These are phyloP conservation scores for Limnanthes douglasii DNA, from an alignment of 345 rosid genomes.

Conservation along the genomic window DNA sequence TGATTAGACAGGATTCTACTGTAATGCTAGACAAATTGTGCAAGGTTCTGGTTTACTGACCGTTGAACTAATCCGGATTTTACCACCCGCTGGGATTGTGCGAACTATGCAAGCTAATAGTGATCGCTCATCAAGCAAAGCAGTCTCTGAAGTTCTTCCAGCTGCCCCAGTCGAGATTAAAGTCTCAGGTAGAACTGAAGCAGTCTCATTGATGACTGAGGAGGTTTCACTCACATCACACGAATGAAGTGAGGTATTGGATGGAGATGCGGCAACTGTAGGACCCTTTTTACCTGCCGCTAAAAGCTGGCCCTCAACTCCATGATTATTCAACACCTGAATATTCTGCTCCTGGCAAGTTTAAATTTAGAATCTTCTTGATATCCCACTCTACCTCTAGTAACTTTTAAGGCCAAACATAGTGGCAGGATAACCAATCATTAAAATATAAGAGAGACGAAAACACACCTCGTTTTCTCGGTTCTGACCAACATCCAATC, in stretches of 20 bases:
- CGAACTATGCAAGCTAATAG: constrained; percentile 86
- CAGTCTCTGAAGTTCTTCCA: constrained; percentile 32
- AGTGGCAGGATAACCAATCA: not conserved
- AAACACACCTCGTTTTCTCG: constrained; percentile 42
- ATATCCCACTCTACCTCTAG: constrained; percentile 1
- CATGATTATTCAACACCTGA: constrained; percentile 18
- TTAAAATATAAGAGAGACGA: constrained; percentile 5
- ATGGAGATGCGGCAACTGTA: constrained; percentile 19
- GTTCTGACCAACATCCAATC: constrained; percentile 28
- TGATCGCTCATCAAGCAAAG: constrained; percentile 74
- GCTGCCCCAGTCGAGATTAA: constrained; percentile 19
- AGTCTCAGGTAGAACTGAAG: constrained; percentile 22
- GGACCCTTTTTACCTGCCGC: constrained; percentile 34
- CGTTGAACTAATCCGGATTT: constrained; percentile 77
- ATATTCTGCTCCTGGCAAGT: constrained; percentile 33
- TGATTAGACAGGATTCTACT: constrained; percentile 1
- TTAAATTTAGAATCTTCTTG: constrained; percentile 8
- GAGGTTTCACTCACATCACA: constrained; percentile 16
- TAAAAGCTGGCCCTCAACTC: constrained; percentile 27
- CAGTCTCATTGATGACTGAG: constrained; percentile 13
- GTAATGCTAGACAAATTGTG: not conserved
- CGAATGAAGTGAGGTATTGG: constrained; percentile 20
- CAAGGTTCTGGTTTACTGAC: constrained; percentile 14
- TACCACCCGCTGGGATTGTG: constrained; percentile 91
- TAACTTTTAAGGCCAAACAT: constrained; percentile 1